Conservation (phyloP, 2,329 filamentous ascomycete species). For the Ophiosphaerella herpotricha region DNA sequence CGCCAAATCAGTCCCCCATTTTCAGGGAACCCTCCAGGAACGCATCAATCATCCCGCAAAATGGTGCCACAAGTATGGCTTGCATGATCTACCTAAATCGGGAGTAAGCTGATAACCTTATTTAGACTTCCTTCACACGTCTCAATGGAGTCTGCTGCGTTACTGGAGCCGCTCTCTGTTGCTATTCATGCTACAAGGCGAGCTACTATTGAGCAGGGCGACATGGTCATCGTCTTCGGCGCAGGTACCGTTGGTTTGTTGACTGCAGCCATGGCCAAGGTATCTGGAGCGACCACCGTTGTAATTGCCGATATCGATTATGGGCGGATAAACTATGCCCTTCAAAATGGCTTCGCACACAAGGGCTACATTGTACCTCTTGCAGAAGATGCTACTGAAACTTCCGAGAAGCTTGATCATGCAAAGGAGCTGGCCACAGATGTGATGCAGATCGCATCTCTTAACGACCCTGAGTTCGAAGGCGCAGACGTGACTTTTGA, state of each 20-base stretch:
- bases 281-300: slow-evolving; percentile 48
- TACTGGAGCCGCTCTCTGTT: slow-evolving; percentile 70
- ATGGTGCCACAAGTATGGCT: slow-evolving; percentile 51
- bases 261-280: slow-evolving; percentile 47
- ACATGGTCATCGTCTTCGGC: slow-evolving; percentile 82
- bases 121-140: slow-evolving; percentile 47
- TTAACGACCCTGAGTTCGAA: slow-evolving; percentile 44
- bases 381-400: slow-evolving; percentile 29
- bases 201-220: slow-evolving; percentile 71
- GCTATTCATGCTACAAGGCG: slow-evolving; percentile 84
- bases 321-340: slow-evolving; percentile 47
- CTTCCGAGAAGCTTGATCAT: slow-evolving; percentile 36
- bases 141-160: slow-evolving; percentile 45
- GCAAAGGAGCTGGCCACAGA: slow-evolving; percentile 45
- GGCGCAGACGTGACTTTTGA: slow-evolving; percentile 49
- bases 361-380: slow-evolving; percentile 43
- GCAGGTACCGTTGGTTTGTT: slow-evolving; percentile 67
- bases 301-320: slow-evolving; percentile 48
- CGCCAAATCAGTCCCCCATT: slow-evolving; percentile 50
- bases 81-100: slow-evolving; percentile 34
- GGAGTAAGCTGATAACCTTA: slow-evolving; percentile 35
- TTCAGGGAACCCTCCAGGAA: slow-evolving; percentile 51
- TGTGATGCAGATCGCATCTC: slow-evolving; percentile 43
- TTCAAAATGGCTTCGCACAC: slow-evolving; percentile 46
- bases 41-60: slow-evolving; percentile 51